Base-by-base conservation (phyloP, 495 filamentous ascomycete genomes). In the Penicillium soppii region DNA sequence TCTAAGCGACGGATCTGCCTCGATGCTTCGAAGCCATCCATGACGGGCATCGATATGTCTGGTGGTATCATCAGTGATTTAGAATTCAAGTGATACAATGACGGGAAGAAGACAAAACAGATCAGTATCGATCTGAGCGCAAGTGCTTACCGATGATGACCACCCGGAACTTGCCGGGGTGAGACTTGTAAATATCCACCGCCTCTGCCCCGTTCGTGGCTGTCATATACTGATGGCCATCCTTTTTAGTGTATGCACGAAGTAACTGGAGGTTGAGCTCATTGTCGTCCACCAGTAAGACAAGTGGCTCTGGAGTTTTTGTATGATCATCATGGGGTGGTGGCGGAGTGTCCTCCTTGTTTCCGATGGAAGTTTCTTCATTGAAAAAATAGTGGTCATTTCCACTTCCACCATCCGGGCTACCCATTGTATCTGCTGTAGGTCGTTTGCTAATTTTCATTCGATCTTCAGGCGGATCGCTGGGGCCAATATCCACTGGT, bases 41-140 rank as follows among this genome's bases (percentile, higher is more conserved):
- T 80, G 7, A 91, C 77, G 0, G 89, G 89, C 89, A 94, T 94
- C 64, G 91, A 88, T n/a, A 90, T 85, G 66, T 94, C 89, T 73
- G 0, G 82, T 48, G 1, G 80, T 35, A 30, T 52, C 30, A 44
- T 16, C 7, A 41, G 12, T 15, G 7, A 12, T 29, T 33, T n/a
- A n/a, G n/a, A n/a, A n/a, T n/a, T n/a, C n/a, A n/a, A n/a, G n/a
- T 32, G 29, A 3, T 32, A 12, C 10, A 9, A 32, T 7, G 3
- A 5, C 29, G 5, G 29, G 29, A 12, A 32, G 29, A 12, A 10
- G 29, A 32, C 9, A n/a, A n/a, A n/a, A n/a, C n/a, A n/a, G n/a
- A n/a, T n/a, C n/a, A n/a, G n/a, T n/a, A 17, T 29, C 20, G 37
- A 22, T 16, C 36, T 25, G n/a, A 17, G 26, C 19, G 2, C 12